Conservation (phyloP, 495 filamentous ascomycete genomes). For the Daldinia decipiens region DNA sequence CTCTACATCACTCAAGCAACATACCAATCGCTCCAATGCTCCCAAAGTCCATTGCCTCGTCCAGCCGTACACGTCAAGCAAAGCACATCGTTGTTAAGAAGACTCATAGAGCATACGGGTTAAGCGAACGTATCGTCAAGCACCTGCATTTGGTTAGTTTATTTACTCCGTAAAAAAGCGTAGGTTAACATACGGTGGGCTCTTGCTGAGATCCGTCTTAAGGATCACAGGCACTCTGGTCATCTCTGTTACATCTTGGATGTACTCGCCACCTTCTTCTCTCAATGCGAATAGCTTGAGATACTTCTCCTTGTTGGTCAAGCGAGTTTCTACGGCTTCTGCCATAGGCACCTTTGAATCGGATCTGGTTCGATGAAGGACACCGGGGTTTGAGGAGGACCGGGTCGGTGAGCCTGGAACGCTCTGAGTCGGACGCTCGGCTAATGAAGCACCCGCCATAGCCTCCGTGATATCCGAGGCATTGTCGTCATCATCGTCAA, state of each 20-base stretch:
- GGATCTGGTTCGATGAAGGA: constrained; percentile 87
- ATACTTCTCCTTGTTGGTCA: constrained; percentile 97
- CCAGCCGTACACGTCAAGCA: constrained; percentile 31
- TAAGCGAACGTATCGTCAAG: constrained; percentile 95
- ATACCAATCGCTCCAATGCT: constrained; percentile 27
- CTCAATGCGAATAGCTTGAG: constrained; percentile 86
- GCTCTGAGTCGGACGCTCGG: constrained; percentile 91
- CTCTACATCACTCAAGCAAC: constrained; percentile 33
- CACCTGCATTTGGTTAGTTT: constrained; percentile 71
- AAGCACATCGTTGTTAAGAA: constrained; percentile 12
- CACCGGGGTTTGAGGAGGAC: constrained; percentile 73
- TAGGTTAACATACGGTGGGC: constrained; percentile 84
- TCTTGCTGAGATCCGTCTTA: constrained; percentile 98
- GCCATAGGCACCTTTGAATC: constrained; percentile 88
- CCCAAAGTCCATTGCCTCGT: constrained; percentile 25
- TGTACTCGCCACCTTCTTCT: constrained; percentile 94
- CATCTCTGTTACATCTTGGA: constrained; percentile 98
- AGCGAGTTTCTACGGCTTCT: constrained; percentile 75
- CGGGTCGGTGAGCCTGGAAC: constrained; percentile 92
- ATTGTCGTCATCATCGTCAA: constrained; percentile 91
- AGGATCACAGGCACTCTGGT: constrained; percentile 94
- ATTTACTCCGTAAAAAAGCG: neutral
- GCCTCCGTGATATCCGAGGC: constrained; percentile 86
- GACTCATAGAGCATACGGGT: constrained; percentile 88
- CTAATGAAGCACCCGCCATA: constrained; percentile 86